Base-by-base conservation (phyloP, 2,329 filamentous ascomycete species). In the Acrocalymma vagum region DNA sequence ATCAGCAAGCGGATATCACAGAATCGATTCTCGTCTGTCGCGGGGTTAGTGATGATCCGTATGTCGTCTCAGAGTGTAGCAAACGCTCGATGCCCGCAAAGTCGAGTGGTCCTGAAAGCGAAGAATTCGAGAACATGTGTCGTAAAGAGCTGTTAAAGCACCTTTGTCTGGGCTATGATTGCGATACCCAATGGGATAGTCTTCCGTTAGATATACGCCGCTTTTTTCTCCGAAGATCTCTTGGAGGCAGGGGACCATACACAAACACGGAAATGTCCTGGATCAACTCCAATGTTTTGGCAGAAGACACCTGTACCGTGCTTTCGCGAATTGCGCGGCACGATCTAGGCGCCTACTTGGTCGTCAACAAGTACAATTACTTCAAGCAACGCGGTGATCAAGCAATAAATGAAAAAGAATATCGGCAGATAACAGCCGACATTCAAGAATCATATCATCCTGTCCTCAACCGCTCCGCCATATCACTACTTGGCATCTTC, bases 161-260 rank as follows among this genome's bases (percentile, higher is more conserved):
- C 38, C 59, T 78, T 4, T 78, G 75, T 32, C 58, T 81, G 16
- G 77, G 77, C 0, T 71, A 78, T 20, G 70, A 80, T 26, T 70
- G 69, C 31, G 77, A 81, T 37, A 70, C 69, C 8, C 67, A 78
- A 20, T 82, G 79, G 79, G 78, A 81, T 24, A 62, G 55, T 16
- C 59, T 81, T 9, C 76, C 78, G 3, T 55, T 69, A 11, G 65
- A 72, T 6, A 71, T 80, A 38, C 69, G 79, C 29, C 60, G 63
- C n/a, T 55, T 75, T 6, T 63, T 81, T 14, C 57, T 81, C 3
- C 62, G 67, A 31, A 70, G 77, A 39, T 78, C 74, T 42, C 56
- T 74, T 14, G 77, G 77, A 6, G 64, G 71, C 18, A 62, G 67
- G 7, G 70, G 66, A 29, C 54, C 60, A 15, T 59, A 78, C n/a